Conservation (phyloP, 495 filamentous ascomycete genomes). For the Hypoxylon lenormandii region DNA sequence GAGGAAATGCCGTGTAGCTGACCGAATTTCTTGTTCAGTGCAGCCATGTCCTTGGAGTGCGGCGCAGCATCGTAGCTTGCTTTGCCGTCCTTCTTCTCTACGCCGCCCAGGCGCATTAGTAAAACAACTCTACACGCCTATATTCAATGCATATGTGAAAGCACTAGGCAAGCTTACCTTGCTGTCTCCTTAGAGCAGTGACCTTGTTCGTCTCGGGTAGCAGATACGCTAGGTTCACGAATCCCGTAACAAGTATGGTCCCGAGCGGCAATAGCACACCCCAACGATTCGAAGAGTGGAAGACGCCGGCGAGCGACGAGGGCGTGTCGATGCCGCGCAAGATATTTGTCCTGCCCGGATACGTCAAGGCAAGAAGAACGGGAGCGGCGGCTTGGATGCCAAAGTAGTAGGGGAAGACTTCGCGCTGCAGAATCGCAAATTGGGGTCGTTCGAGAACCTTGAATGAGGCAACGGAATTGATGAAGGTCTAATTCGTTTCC, state of each 20-base stretch:
- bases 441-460: slow-evolving; percentile 78
- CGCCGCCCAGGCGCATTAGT: slow-evolving; percentile 28
- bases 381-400: slow-evolving; percentile 80
- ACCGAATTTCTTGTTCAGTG: slow-evolving; percentile 82
- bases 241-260: slow-evolving; percentile 70
- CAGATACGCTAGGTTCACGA: slow-evolving; percentile 74
- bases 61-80: slow-evolving; percentile 78
- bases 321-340: slow-evolving; percentile 44
- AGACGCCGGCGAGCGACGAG: slow-evolving; percentile 66
- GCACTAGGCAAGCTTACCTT: slow-evolving; percentile 65
- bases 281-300: slow-evolving; percentile 67
- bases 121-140: not conserved
- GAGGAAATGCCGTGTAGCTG: slow-evolving; percentile 81
- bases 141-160: not conserved
- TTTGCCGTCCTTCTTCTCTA: slow-evolving; percentile 77
- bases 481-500: slow-evolving; percentile 71
- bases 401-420: slow-evolving; percentile 89
- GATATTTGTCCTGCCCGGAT: slow-evolving; percentile 64
- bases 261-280: slow-evolving; percentile 73
- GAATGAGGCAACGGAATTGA: slow-evolving; percentile 80
- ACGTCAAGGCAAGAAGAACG: slow-evolving; percentile 80
- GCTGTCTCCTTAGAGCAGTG: slow-evolving; percentile 79
- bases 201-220: slow-evolving; percentile 77
- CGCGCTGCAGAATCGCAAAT: slow-evolving; percentile 80
- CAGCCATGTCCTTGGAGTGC: slow-evolving; percentile 82